Evolutionary conservation across 2,329 filamentous ascomycete genomes (phyloP), one percentile per base, ranked within the genome.

Genomic region (Microthyrium microscopicum): DNA sequence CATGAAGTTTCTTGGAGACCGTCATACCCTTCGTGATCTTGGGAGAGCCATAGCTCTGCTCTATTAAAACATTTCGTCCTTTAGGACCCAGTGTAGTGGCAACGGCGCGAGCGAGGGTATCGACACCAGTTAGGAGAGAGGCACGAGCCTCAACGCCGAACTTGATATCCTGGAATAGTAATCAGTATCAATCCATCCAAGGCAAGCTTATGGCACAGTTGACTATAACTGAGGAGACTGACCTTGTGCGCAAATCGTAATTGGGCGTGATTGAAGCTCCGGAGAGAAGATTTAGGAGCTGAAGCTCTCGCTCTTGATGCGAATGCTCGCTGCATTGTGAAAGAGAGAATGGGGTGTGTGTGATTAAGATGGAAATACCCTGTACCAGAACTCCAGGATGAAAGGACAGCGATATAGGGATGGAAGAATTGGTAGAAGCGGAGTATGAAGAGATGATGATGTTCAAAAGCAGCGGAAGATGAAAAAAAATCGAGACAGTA

Each of bases 241-340:
- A 92, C 84, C 82, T 95, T 95, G 73, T 95, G 87, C 46, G 87
- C 83, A 58, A 92, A 98, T 56, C 89, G 74, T 59, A 92, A 73
- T 66, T 95, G 87, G 60, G 92, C 83, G 48, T 82, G 66, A 56
- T 62, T 70, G 49, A 82, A 56, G 68, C 70, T 55, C 46, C 56
- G 54, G 44, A 65, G 60, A 49, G 61, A 61, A 41, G 77, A 70
- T 44, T 74, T 77, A 49, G 87, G 73, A 66, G 77, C 73, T 47
- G 83, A 80, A 55, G 82, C 75, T 66, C 83, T 70, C 51, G 79
- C 66, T 56, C 73, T 69, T 49, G 81, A 82, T 56, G 80, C 73
- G 55, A 98, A 71, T 63, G 84, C 84, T 62, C 89, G 82, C 73
- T 98, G 89, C 89, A 98, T 98, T 56, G 60, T 80, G 63, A 48